Conservation (phyloP, 352 stramenopile species). For the Blastocystis sp. region DNA sequence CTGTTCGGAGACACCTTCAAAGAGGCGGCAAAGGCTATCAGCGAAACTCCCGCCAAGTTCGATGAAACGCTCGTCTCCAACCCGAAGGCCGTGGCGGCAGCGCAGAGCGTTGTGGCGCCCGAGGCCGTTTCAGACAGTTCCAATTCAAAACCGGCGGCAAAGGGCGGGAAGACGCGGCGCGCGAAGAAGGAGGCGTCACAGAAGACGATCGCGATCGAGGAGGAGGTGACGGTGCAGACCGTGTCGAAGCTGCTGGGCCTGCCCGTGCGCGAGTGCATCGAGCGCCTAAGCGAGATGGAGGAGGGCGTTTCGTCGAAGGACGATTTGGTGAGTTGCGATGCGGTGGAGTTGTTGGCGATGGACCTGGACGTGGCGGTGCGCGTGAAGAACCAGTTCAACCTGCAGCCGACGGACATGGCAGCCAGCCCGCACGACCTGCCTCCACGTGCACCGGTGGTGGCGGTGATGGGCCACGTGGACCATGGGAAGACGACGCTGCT, state of each 20-base stretch:
- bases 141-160: background rate
- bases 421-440: conserved; percentile 71
- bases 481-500: conserved; percentile 99
- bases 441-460: conserved; percentile 89
- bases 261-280: conserved; percentile 36
- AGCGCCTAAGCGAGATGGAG: conserved; percentile 8
- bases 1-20: conserved; percentile 16
- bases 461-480: conserved; percentile 99
- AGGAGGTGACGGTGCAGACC: background rate
- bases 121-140: background rate
- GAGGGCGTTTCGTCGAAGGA: conserved; percentile 33
- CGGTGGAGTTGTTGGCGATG: conserved; percentile 60
- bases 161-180: background rate
- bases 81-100: background rate
- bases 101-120: background rate
- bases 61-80: conserved; percentile 19
- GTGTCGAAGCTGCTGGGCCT: conserved; percentile 43
- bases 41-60: background rate
- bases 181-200: background rate
- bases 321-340: conserved; percentile 45
- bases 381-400: conserved; percentile 50
- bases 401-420: conserved; percentile 58
- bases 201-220: conserved; percentile 46
- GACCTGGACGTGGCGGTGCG: conserved; percentile 45
- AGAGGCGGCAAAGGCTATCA: background rate